Base-by-base conservation (phyloP, 108 stramenopile genomes). In the Nitzschia sp. region DNA sequence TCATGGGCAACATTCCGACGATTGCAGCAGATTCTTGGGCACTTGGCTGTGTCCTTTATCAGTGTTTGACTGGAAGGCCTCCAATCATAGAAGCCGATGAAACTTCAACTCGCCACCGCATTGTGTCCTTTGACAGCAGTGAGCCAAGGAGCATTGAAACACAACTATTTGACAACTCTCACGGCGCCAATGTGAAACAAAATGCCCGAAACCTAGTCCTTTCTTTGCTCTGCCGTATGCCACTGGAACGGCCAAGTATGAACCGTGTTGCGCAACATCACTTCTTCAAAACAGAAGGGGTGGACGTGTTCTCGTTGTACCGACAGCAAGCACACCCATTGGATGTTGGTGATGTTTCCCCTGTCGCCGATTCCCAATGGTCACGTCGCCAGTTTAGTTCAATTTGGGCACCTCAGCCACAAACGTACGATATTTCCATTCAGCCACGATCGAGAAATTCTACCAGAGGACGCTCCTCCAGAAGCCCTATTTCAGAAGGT, bases 11-110 rank as follows among this genome's bases (percentile, higher is more conserved):
- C 1, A 59, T 85, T 25, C 93, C 92, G 25, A 82, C 83, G 11
- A 43, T 63, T 34, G 82, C 83, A 20, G 85, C 95, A n/a, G 98
- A 99, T 80, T 72, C 92, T 8, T 99, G 97, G 97, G 95, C 97
- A 9, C 83, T 97, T 53, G 98, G 98, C 3, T 99, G 98, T 72
- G 85, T 98, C 2, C 42, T 95, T 25, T 98, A 89, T 82, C 94
- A 95, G 63, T 94, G 93, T 65, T 56, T 97, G 8, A 67, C 94
- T 6, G 98, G 97, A 15, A 73, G 90, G 15, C 98, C 98, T 17
- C 96, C 97, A 3, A 76, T 98, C 41, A 71, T 95, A 39, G 94
- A 91, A 22, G 86, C 84, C 29, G 85, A 77, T 19, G 93, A 96
- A 41, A 67, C 71, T 7, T 59, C 75, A 22, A 94, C 89, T 12